Evolutionary conservation across 1,139 yeast genomes (phyloP), one percentile per base, ranked within the genome.

Genomic region (Scheffersomyces illinoinensis): DNA sequence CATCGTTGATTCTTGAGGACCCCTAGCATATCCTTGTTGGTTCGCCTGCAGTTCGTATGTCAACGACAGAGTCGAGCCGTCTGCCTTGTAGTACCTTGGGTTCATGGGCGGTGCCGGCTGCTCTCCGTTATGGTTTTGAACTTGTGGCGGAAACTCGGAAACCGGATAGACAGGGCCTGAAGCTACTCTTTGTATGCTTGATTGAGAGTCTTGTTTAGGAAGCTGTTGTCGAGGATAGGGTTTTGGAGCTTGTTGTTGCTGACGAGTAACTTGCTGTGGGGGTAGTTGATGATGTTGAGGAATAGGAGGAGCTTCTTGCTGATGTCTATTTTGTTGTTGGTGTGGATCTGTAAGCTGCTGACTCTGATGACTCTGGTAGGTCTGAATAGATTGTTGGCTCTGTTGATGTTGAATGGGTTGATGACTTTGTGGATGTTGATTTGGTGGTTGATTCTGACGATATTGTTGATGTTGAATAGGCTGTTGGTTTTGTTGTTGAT

Each of bases 401-500:
- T 21, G 49, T 47, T 47, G 49, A 47, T 18, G 20, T 19, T 47
- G 18, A 14, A 18, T 18, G 49, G 19, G 49, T 19, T 18, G 33
- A 24, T 24, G 51, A 8, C 24, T 20, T 19, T 48, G 51, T 20
- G 24, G 51, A 48, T 48, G 51, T 24, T 20, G 51, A 5, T 17
- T 17, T 48, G 24, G 8, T 21, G 21, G 21, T 48, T 48, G 50
- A 48, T 48, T 21, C 19, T 47, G 49, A n/a, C n/a, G n/a, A 1
- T 19, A 14, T 23, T 48, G 50, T 19, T 18, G 50, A 17, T 48
- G 18, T n/a, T 59, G 59, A 39, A 54, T 58, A 5, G 56, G 54
- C 18, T 66, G 66, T 48, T 21, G 51, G 26, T 20, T 48, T 24
- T 48, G 51, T 20, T 12, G 55, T 47, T 58, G 67, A 20, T 54